Percentiles rank a stretch among this genome's conserved stretches.
Evolutionary conservation across 2,329 filamentous ascomycete species (phyloP).

Genomic region (Leptosphaerulina australis): DNA sequence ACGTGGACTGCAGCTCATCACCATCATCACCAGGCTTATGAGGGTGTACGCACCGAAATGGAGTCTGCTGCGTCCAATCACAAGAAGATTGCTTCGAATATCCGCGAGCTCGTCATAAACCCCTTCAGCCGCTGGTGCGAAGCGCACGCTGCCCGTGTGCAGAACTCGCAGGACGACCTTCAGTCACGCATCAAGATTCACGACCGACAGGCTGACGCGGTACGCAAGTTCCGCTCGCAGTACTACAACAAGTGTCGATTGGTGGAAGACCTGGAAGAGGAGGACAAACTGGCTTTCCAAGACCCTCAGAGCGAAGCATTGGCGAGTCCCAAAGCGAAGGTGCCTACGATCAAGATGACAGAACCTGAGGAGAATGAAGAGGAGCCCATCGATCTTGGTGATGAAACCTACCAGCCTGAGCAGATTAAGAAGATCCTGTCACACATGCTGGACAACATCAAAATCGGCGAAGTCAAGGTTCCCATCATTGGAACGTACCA

Average conservation of each 20-base stretch:
- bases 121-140: conserved; percentile 97
- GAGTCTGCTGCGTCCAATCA: conserved; percentile 86
- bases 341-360: conserved; percentile 88
- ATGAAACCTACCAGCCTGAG: conserved; percentile 82
- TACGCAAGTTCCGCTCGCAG: conserved; percentile 90
- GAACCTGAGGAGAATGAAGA: conserved; percentile 70
- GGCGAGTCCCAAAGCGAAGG: conserved; percentile 62
- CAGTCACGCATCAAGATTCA: conserved; percentile 90
- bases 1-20: conserved; percentile 9
- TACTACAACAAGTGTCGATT: conserved; percentile 99
- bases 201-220: conserved; percentile 85
- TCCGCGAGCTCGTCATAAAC: conserved; percentile 91
- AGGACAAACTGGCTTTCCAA: conserved; percentile 97
- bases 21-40: conserved; percentile 75
- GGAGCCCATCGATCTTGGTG: conserved; percentile 88
- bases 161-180: conserved; percentile 93
- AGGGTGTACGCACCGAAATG: conserved; percentile 92
- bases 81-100: conserved; percentile 94
- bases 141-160: conserved; percentile 86
- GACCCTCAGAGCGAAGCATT: conserved; percentile 66
- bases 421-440: conserved; percentile 88
- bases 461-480: conserved; percentile 89
- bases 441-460: conserved; percentile 86
- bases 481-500: conserved; percentile 93
- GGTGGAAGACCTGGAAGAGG: conserved; percentile 95